Evolutionary conservation across 192 early-diverging fungal species (phyloP), one percentile per base, ranked within the genome.

Genomic region (Linnemannia exigua): DNA sequence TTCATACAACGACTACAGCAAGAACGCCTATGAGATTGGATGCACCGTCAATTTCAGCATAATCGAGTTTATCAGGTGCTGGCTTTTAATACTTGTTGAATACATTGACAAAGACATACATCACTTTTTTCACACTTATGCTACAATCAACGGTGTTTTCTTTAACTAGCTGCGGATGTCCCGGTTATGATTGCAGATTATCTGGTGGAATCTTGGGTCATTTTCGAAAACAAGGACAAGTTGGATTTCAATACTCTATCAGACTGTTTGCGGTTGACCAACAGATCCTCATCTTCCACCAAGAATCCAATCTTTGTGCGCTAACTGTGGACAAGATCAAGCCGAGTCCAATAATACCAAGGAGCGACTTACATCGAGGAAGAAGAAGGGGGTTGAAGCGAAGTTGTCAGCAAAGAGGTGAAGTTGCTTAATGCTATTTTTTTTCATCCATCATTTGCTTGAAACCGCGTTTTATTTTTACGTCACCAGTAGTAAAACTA

Each of bases 1-100:
- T 6, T 74, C 72, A 33, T 19, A n/a, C 22, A 72, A 72, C 47
- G 70, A 72, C 31, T 74, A 74, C 31, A 63, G 66, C 47, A 22
- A 22, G 3, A 75, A 75, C n/a, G 12, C 66, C 3, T 31, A 54
- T 31, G 50, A 48, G 16, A 52, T 74, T 12, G 73, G 73, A 44
- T 38, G 28, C 12, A 36, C 33, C 6, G 63, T 54, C 51, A 51
- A 74, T 36, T 63, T 74, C 44, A 74, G 54, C 17, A 61, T 73
- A 0, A 51, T 73, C 50, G 48, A 47, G 69, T 12, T 51, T 52
- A 6, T 44, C 36, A 50, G 44, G 69, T 44, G 46, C 12, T 41
- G n/a, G 66, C 31, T 33, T 67, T 33, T 61, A 8, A 17, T 17
- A 33, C 16, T 36, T 12, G 31, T 19, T 28, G 66, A 16, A 28